Evolutionary conservation across 495 filamentous ascomycete genomes (phyloP).

Genomic region (Lophiotrema nucula): DNA sequence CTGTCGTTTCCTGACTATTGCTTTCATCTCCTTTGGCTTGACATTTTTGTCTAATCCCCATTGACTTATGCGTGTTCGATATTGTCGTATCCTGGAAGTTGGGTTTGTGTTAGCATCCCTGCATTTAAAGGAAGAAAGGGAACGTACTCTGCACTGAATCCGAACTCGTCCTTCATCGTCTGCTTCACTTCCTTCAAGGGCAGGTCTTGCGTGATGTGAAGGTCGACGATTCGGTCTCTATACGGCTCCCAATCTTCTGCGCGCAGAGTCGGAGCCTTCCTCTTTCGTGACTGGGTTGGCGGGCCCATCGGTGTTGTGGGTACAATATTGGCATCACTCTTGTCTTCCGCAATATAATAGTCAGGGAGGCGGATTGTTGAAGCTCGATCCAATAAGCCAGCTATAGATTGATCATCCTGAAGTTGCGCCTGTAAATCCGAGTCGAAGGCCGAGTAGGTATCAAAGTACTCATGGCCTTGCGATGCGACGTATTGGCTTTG

Average conservation of each 20-base stretch:
- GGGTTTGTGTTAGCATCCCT: slow-evolving; percentile 7
- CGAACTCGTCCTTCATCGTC: slow-evolving; percentile 20
- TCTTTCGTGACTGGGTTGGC: slow-evolving; percentile 27
- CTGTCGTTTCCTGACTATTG: slow-evolving; percentile 36
- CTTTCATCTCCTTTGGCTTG: slow-evolving; percentile 38
- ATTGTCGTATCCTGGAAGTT: slow-evolving; percentile 26
- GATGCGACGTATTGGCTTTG: too few relatives aligned
- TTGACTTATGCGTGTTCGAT: slow-evolving; percentile 34
- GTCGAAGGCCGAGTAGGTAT: too few relatives aligned
- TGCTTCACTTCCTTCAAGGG: slow-evolving; percentile 25
- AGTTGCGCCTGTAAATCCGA: too few relatives aligned
- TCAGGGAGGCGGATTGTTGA: too few relatives aligned
- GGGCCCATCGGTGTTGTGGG: slow-evolving; percentile 24
- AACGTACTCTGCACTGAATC: slow-evolving; percentile 29
- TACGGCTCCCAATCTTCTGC: slow-evolving; percentile 31
- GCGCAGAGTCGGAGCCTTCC: slow-evolving; percentile 29
- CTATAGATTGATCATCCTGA: too few relatives aligned
- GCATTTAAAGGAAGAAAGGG: neutral
- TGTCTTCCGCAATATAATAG: too few relatives aligned
- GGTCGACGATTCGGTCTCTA: slow-evolving; percentile 29
- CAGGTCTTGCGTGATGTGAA: slow-evolving; percentile 23
- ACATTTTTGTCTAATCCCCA: slow-evolving; percentile 39
- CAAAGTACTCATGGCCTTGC: too few relatives aligned
- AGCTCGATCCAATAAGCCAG: too few relatives aligned
- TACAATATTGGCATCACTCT: too few relatives aligned